Base-by-base conservation (phyloP, 2,329 filamentous ascomycete species). In the Stachybotrys chlorohalonatus region DNA sequence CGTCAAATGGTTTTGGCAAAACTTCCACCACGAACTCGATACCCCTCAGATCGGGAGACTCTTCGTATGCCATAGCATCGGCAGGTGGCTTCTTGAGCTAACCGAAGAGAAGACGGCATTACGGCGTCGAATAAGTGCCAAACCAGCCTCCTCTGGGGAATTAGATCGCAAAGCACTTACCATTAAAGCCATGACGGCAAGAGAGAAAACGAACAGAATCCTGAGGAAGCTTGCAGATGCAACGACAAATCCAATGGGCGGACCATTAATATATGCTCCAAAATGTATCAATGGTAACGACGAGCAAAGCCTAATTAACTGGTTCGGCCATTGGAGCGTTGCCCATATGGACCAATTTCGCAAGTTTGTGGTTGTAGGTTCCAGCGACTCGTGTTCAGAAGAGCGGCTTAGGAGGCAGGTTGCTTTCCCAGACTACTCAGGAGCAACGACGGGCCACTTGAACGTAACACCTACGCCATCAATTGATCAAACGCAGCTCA, bases 221-320 rank as follows among this genome's bases (percentile, higher is more conserved):
- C 11, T 66, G 9, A 58, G 52, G 52, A 50, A 56, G 11, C 54
- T 70, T 13, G 47, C 61, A 31, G 16, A 53, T 32, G 53, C 50
- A 13, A 48, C 57, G 17, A 45, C 53, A 42, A 57, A 60, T 30
- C 59, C 58, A 13, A 52, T 55, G 39, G 32, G 55, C 31, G 46
- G 57, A 24, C 68, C 73, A 4, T 60, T 84, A 6, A 63, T 78
- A 2, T 76, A 74, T 62, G 78, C 77, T 0, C 74, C 75, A 13
- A 60, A 69, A 4, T 64, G 58, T 1, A 79, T 86, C 49, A 76
- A 83, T 54, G 71, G 75, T 1, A 79, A 81, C 54, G 82, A 86
- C 57, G 83, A 86, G 62, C 79, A 84, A 61, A 83, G 78, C 55
- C 68, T 86, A 31, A 75, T 85, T 9, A 81, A 84, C 57, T 85